A percentile compares a stretch with the other conserved stretches of the same genome.
These are phyloP conservation scores for Urostyla sp. DNA, from an alignment of 73 alveolate species.

Conservation along the genomic window DNA sequence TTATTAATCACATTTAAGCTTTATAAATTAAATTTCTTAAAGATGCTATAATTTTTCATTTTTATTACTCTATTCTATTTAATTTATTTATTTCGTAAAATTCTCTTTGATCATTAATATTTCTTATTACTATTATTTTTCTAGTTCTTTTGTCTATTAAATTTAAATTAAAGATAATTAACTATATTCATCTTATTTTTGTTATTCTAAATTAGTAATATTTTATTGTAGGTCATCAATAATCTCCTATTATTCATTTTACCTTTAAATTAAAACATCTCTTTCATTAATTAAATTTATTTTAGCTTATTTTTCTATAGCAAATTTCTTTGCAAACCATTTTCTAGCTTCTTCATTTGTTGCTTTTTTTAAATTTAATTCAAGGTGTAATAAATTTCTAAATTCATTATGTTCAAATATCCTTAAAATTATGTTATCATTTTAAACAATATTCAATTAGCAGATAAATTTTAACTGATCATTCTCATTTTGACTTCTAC, in stretches of 20 bases:
- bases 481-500: background rate
- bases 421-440: background rate
- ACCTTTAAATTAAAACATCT: conserved; percentile 3
- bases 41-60: background rate
- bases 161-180: background rate
- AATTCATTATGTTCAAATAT: conserved; percentile 33
- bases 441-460: conserved; percentile 10
- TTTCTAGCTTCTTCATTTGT: conserved; percentile 46
- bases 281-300: conserved; percentile 11
- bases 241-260: background rate
- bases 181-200: background rate
- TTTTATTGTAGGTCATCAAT: background rate
- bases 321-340: conserved; percentile 35
- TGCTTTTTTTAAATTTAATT: background rate
- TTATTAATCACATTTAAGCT: background rate
- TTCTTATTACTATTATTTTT: background rate
- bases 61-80: background rate
- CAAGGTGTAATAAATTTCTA: conserved; percentile 13
- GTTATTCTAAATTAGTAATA: background rate
- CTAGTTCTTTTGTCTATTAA: background rate
- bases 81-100: background rate
- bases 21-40: conserved; percentile 6
- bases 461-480: background rate
- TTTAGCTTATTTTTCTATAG: background rate
- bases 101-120: background rate